Evolutionary conservation across 345 rosid species (phyloP), one percentile per base, ranked within the genome.

Genomic region (Gossypium thurberi): DNA sequence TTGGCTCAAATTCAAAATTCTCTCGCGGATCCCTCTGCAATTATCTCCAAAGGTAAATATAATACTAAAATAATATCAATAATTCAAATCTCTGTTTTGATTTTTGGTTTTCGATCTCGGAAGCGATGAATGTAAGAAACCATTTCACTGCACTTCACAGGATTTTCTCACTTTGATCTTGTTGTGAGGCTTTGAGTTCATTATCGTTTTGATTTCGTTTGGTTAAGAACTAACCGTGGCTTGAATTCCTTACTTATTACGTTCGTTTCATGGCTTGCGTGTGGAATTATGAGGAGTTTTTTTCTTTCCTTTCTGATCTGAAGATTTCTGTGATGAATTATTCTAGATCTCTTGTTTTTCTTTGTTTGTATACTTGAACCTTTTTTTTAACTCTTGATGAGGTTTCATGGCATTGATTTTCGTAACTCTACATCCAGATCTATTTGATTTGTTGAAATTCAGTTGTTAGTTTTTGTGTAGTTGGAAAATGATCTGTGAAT

Each of bases 21-120:
- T 63, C 62, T 69, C 44, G 7, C 42, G 28, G 78, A 80, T 80
- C 83, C 78, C 66, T 74, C 79, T 37, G 74, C 76, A 69, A 43
- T 70, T 33, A 18, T 57, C 61, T 65, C 75, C 57, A 65, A 71
- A 80, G 84, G 86, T 83, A 56, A 53, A 17, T 17, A 64, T 59
- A 28, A 69, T 51, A 51, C 68, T 59, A 42, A 17, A 53, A 64
- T 59, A 28, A 69, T 51, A 51, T 68, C 53, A 42, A 72, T 76
- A 12, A 53, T 17, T 67, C n/a, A n/a, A 26, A 50, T 48, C 61
- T 50, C 47, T n/a, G n/a, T 52, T 43, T 14, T 28, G 12, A 28
- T 21, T 13, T 33, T 63, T 46, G 17, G 23, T 56, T 20, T 56
- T 8, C 37, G 28, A 51, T 44, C 44, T 64, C 51, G 43, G 25